Evolutionary conservation across 768 basidiomycete species (phyloP).

Genomic region (Tylopilus sp.): DNA sequence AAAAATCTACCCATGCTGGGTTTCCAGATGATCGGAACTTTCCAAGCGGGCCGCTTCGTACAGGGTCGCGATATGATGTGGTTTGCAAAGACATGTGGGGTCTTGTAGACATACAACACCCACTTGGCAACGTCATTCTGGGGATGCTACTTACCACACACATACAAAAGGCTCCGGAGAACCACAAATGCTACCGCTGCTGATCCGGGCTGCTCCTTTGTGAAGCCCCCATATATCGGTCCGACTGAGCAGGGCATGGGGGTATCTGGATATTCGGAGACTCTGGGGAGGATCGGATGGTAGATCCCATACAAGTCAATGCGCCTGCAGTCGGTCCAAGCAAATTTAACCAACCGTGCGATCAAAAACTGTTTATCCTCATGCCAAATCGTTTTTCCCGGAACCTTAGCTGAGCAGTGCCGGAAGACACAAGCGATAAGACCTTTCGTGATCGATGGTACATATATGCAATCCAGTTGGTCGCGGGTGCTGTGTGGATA

Average conservation of each 20-base stretch:
- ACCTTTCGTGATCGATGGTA: background rate
- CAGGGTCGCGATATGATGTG: background rate
- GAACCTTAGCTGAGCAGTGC: background rate
- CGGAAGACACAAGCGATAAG: background rate
- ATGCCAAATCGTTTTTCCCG: background rate
- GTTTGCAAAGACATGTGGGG: background rate
- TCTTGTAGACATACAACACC: background rate
- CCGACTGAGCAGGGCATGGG: background rate
- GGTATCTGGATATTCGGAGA: background rate
- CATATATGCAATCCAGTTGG: too few species aligned
- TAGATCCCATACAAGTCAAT: too few species aligned
- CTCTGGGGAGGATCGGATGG: background rate
- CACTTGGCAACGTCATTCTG: background rate
- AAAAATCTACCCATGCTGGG: background rate
- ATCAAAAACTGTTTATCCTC: background rate
- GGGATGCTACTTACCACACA: background rate
- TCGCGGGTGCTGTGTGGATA: too few species aligned
- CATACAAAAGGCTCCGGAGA: background rate
- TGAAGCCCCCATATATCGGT: background rate
- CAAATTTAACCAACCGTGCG: background rate
- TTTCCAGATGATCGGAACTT: slow-evolving; percentile 6
- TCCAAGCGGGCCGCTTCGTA: background rate
- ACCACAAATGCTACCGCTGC: background rate
- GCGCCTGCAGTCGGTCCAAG: background rate
- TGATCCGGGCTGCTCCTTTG: background rate